Conservation (phyloP, 2,329 filamentous ascomycete genomes). For the Diaporthe destruens region DNA sequence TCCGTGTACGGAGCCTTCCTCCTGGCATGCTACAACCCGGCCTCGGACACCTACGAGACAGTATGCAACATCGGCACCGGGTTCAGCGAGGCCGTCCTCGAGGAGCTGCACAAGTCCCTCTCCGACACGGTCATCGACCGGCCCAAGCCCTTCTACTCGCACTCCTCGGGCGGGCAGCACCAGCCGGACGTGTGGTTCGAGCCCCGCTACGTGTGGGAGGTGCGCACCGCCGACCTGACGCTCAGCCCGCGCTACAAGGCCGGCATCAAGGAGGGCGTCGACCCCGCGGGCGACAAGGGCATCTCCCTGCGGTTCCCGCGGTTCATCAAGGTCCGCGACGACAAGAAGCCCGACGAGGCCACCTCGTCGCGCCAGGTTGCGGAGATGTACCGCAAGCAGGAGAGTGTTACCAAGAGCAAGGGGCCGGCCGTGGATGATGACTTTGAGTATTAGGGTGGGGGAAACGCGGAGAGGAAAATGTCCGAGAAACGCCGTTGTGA, state of each 20-base stretch:
- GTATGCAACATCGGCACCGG: conserved; percentile 99
- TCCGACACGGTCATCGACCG: conserved; percentile 85
- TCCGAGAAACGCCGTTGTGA: too few relatives aligned
- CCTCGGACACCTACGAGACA: conserved; percentile 87
- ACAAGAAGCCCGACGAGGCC: conserved; percentile 95
- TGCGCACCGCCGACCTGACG: conserved; percentile 95
- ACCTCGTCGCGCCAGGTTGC: conserved; percentile 87
- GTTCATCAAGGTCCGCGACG: conserved; percentile 91
- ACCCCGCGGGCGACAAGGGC: conserved; percentile 77
- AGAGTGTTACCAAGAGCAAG: conserved; percentile 88
- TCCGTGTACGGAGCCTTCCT: conserved; percentile 96
- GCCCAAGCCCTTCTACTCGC: conserved; percentile 93
- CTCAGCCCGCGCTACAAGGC: conserved; percentile 94
- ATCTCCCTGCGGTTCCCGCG: conserved; percentile 92
- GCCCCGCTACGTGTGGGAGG: conserved; percentile 94
- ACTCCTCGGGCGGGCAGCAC: conserved; percentile 86
- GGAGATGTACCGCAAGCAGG: conserved; percentile 97
- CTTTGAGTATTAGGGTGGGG: conserved; percentile 83
- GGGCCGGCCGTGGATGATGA: conserved; percentile 92
- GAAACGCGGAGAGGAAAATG: too few relatives aligned
- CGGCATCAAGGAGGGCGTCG: conserved; percentile 84
- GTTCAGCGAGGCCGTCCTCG: conserved; percentile 94
- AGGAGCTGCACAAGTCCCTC: conserved; percentile 83
- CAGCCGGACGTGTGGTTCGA: conserved; percentile 99
- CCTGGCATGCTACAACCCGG: conserved; percentile 90